Evolutionary conservation across 345 rosid species (phyloP), one percentile per base, ranked within the genome.

Genomic region (Leavenworthia alabamica): DNA sequence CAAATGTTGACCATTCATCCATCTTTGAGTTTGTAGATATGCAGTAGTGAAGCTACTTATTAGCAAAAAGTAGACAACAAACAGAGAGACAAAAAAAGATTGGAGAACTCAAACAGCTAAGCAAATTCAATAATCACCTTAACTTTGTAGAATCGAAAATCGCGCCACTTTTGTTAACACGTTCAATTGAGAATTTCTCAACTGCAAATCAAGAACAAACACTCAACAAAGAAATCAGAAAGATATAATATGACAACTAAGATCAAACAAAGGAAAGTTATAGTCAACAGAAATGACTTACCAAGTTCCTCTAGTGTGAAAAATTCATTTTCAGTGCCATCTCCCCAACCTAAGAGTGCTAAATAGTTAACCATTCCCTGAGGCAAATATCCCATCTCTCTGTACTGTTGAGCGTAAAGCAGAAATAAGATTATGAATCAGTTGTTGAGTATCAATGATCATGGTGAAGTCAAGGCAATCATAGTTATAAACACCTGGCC

Each of bases 311-410:
- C 68, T 3, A 92, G 88, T 13, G 88, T 76, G 78, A 80, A 92
- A 80, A 92, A 86, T 75, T 92, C 98, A 75, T 92, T 85, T 62
- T 92, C 96, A 23, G 96, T 92, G 72, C 96, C 96, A 60, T 92
- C 96, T n/a, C 98, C 98, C 98, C 95, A 92, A 40, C 96, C 96
- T 72, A 92, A 72, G 67, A 86, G 96, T 23, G 96, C 95, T 58
- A 92, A 73, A 68, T 92, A 92, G 76, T 92, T 92, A 65, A 86
- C 89, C 96, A 89, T 92, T 50, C 83, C 96, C 72, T 83, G 90
- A 56, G 96, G 90, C 49, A 92, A 79, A 74, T 83, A 88, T 11
- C 98, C 96, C 96, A 92, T 89, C 71, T 89, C 98, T 78, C 78
- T 82, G 82, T 74, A 92, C 96, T 89, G 82, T 67, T 53, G 37